Conservation (phyloP, 192 early-diverging fungal species). For the Backusella psychrophila region DNA sequence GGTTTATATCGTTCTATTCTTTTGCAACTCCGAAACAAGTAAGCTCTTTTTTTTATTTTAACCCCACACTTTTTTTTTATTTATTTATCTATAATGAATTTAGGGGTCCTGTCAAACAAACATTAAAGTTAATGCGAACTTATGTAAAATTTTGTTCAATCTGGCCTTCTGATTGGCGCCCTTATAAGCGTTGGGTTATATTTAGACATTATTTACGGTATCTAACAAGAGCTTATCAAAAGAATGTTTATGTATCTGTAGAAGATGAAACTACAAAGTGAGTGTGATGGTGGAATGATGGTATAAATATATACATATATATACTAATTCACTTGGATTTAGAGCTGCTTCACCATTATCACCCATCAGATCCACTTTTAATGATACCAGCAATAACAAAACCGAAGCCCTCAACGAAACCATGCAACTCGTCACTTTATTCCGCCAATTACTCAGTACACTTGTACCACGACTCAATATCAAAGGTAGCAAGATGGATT, state of each 20-base stretch:
- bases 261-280: not conserved
- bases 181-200: constrained; percentile 51
- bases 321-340: too few species aligned
- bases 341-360: not conserved
- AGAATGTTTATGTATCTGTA: constrained; percentile 30
- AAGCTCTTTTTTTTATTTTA: not conserved
- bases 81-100: not conserved
- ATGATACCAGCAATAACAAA: not conserved
- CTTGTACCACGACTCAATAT: not conserved
- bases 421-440: not conserved
- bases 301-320: not conserved
- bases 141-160: constrained; percentile 12
- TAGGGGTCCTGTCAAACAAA: constrained; percentile 12
- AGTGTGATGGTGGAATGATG: too few species aligned
- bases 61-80: not conserved
- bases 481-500: not conserved
- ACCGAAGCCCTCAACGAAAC: constrained; percentile 1
- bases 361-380: not conserved
- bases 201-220: constrained; percentile 50
- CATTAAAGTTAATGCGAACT: constrained; percentile 8
- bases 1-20: constrained; percentile 16
- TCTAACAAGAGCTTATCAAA: constrained; percentile 38
- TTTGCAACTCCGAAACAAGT: constrained; percentile 12
- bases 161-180: constrained; percentile 47
- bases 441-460: constrained; percentile 8